Evolutionary conservation across 352 stramenopile species (phyloP).

Genomic region (Globisporangium okanoganense): DNA sequence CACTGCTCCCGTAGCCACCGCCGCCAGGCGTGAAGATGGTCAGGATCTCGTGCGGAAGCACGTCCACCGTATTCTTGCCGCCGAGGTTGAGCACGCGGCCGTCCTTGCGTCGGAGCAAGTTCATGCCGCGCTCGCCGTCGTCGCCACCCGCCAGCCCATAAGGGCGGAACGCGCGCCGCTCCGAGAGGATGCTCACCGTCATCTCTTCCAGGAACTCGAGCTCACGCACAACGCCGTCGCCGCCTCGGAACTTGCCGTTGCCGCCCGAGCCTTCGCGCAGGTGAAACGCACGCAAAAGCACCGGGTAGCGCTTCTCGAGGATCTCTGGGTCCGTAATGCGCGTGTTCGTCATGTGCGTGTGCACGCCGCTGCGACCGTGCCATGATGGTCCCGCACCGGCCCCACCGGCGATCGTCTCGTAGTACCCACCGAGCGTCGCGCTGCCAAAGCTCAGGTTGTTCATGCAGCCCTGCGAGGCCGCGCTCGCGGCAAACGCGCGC

Average conservation of each 20-base stretch:
- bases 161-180: constrained; percentile 93
- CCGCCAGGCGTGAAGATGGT: constrained; percentile 96
- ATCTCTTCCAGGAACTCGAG: constrained; percentile 95
- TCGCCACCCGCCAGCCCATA: constrained; percentile 94
- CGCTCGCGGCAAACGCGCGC: constrained; percentile 94
- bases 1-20: constrained; percentile 87
- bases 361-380: constrained; percentile 95
- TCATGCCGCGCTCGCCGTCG: constrained; percentile 89
- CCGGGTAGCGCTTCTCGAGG: constrained; percentile 95
- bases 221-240: constrained; percentile 95
- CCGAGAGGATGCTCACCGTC: constrained; percentile 97
- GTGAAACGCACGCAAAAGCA: constrained; percentile 85
- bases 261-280: constrained; percentile 90
- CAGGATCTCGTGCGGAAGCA: constrained; percentile 91
- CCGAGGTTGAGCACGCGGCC: constrained; percentile 73
- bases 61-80: constrained; percentile 94
- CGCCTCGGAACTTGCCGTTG: constrained; percentile 85
- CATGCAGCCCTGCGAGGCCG: constrained; percentile 98
- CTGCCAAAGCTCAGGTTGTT: constrained; percentile 99
- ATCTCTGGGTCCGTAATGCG: constrained; percentile 99
- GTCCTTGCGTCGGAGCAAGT: constrained; percentile 82
- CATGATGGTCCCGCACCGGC: constrained; percentile 95
- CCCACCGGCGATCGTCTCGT: constrained; percentile 99
- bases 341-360: constrained; percentile 99
- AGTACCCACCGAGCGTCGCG: constrained; percentile 93